Evolutionary conservation across 768 basidiomycete genomes (phyloP), one percentile per base, ranked within the genome.

Genomic region (Kwoniella dejecticola): DNA sequence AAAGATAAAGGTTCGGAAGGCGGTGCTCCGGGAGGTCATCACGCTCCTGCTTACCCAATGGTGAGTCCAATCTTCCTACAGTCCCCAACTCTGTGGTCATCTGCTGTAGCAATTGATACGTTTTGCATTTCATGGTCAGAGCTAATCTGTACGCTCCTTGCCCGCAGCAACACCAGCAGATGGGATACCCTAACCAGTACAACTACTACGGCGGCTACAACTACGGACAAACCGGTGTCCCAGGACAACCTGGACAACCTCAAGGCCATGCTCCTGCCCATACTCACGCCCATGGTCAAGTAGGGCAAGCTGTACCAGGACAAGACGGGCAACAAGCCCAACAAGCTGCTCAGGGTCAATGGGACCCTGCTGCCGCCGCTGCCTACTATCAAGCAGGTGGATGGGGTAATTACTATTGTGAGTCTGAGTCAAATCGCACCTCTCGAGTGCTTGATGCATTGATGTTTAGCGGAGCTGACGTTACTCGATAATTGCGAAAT

Each of bases 21-120:
- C 64, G 88, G 89, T 76, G 89, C 86, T 31, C 85, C 84, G 24
- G 81, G 82, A 24, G 83, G 47, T 33, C 67, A 62, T 40, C 66
- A 57, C 12, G 31, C 27, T 57, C 52, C 89, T 15, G 91, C 91
- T 76, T 88, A 85, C 62, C 88, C 86, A 73, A 84, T 94, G 88
- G 91, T 91, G 77, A 57, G 86, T 78, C 6, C 11, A 15, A 52
- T 13, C 23, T 31, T 49, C 23, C 47, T 85, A 17, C 91, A 91
- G 67, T 88, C 87, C 23, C 87, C 88, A 68, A 45, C 52, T 17
- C 8, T 26, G 11, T 33, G 17, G 82, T 29, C 50, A 52, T 33
- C 26, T 15, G 15, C 15, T 36, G 33, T 36, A 36, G 7, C n/a
- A n/a, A n/a, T n/a, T n/a, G n/a, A n/a, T n/a, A n/a, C n/a, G 7